Evolutionary conservation across 768 basidiomycete genomes (phyloP).

Genomic region (Boletus tomentosulus): DNA sequence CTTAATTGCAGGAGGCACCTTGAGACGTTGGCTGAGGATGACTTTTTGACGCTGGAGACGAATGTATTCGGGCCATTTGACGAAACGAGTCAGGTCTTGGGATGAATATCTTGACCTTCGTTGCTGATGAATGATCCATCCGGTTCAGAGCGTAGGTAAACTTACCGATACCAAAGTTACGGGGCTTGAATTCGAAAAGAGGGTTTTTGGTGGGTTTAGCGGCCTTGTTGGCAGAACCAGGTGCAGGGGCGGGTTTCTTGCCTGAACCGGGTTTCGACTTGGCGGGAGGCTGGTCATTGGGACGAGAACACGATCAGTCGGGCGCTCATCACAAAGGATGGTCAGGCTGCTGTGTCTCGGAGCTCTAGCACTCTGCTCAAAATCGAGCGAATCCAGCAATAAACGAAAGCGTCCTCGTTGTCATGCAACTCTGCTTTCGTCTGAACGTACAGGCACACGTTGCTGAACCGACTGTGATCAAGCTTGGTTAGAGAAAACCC

Average conservation of each 20-base stretch:
- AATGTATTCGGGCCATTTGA: constrained; percentile 99
- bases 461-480: constrained; percentile 24
- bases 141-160: neutral
- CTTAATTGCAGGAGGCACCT: constrained; percentile 98
- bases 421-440: constrained; percentile 36
- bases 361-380: constrained; percentile 46
- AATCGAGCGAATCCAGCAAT: constrained; percentile 39
- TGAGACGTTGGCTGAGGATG: constrained; percentile 94
- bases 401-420: constrained; percentile 37
- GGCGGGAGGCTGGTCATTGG: constrained; percentile 84
- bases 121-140: neutral
- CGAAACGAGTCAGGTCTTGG: constrained; percentile 87
- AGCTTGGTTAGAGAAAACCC: constrained; percentile 16
- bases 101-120: constrained; percentile 89
- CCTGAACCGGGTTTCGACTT: constrained; percentile 64
- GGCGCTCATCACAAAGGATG: constrained; percentile 22
- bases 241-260: constrained; percentile 84
- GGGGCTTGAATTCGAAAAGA: constrained; percentile 84
- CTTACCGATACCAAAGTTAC: constrained; percentile 94
- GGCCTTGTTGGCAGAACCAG: constrained; percentile 73
- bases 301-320: constrained; percentile 55
- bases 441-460: constrained; percentile 6
- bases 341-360: constrained; percentile 38
- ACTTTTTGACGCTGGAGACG: constrained; percentile 98
- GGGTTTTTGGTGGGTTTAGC: constrained; percentile 88